Evolutionary conservation across 495 filamentous ascomycete species (phyloP).

Genomic region (Aspergillus biplanus): DNA sequence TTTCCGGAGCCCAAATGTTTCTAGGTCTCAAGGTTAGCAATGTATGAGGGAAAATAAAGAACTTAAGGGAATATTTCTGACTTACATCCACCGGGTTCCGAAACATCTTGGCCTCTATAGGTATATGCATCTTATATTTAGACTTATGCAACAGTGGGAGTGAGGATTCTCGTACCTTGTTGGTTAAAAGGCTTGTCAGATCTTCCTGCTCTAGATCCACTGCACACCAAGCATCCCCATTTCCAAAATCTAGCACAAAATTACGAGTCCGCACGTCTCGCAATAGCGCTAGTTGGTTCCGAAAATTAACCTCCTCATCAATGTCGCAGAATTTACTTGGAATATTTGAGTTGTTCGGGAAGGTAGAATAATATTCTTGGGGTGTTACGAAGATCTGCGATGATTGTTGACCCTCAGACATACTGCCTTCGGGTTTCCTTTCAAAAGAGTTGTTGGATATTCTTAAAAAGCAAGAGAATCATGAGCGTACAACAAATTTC

Average conservation of each 20-base stretch:
- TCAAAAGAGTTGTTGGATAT: too few relatives aligned
- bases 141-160: not conserved
- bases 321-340: constrained; percentile 55
- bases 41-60: not conserved
- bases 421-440: not conserved
- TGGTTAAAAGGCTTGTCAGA: constrained; percentile 41
- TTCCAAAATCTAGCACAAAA: constrained; percentile 75
- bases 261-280: constrained; percentile 52
- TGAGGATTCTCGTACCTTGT: constrained; percentile 31
- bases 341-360: constrained; percentile 25
- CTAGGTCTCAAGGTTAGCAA: constrained; percentile 32
- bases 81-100: constrained; percentile 71
- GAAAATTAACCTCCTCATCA: constrained; percentile 54
- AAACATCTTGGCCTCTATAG: constrained; percentile 45
- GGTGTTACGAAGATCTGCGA: constrained; percentile 27
- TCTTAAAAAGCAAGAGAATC: too few relatives aligned
- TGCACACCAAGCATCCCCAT: constrained; percentile 62
- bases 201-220: constrained; percentile 57
- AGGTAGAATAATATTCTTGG: constrained; percentile 43
- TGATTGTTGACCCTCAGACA: constrained; percentile 19
- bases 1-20: constrained; percentile 73
- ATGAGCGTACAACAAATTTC: too few relatives aligned
- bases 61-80: not conserved
- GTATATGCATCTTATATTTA: constrained; percentile 2
- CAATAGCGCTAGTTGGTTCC: constrained; percentile 38